phyloP scores from a whole-genome alignment of 2,329 filamentous ascomycete genomes.

The Phyllosticta citribraziliensis region DNA sequence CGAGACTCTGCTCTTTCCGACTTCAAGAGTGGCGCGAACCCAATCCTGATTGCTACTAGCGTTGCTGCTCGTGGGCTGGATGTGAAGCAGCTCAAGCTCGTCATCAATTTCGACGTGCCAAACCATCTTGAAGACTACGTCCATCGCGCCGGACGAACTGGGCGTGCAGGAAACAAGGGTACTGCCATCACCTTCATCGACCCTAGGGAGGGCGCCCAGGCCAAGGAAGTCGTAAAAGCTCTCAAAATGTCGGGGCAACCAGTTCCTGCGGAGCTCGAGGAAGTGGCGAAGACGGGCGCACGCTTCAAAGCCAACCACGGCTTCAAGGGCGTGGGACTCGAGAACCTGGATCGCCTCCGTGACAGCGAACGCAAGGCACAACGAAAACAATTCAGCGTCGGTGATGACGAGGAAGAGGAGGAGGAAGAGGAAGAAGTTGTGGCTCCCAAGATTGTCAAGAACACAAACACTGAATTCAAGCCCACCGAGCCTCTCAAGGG shows the following conservation, averaged over 20 bases:
- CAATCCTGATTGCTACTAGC: slow-evolving; percentile 87
- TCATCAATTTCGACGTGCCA: slow-evolving; percentile 90
- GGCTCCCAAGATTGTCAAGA: slow-evolving; percentile 46
- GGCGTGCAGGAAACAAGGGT: slow-evolving; percentile 86
- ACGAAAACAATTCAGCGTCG: slow-evolving; percentile 56
- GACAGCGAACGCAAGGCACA: slow-evolving; percentile 79
- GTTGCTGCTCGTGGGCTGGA: slow-evolving; percentile 91
- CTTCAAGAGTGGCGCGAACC: slow-evolving; percentile 84
- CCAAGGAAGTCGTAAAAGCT: slow-evolving; percentile 80
- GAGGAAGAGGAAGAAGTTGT: slow-evolving; percentile 60
- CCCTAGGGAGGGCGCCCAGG: slow-evolving; percentile 82
- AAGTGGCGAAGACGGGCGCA: slow-evolving; percentile 39
- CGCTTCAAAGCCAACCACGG: slow-evolving; percentile 89
- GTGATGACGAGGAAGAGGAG: slow-evolving; percentile 65
- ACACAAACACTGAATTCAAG: slow-evolving; percentile 43
- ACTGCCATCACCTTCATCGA: slow-evolving; percentile 93
- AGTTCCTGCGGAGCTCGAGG: slow-evolving; percentile 59
- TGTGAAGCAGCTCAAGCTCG: slow-evolving; percentile 89
- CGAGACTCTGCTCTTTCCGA: slow-evolving; percentile 86
- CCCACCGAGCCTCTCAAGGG: not conserved
- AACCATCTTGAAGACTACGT: slow-evolving; percentile 97
- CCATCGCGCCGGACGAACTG: slow-evolving; percentile 85
- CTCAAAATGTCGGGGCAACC: slow-evolving; percentile 83
- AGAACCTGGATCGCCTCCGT: slow-evolving; percentile 82
- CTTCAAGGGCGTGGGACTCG: slow-evolving; percentile 90